These are phyloP conservation scores for Ramularia collo-cygni DNA, from an alignment of 2,329 filamentous ascomycete species.

Conservation along the genomic window DNA sequence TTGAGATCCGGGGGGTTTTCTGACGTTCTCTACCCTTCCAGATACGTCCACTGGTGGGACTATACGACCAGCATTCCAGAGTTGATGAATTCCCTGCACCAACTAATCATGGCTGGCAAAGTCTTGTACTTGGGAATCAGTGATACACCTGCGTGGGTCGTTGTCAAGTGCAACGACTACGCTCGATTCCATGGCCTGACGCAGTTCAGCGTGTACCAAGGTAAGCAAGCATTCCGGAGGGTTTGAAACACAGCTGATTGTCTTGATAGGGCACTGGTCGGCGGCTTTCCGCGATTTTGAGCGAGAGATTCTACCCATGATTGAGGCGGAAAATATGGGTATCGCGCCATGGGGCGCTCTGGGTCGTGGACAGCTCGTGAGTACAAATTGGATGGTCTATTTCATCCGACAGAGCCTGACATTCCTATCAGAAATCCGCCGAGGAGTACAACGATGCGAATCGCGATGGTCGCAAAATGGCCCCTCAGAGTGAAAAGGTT, in stretches of 20 bases:
- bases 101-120: conserved; percentile 53
- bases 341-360: conserved; percentile 51
- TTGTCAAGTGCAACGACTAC: conserved; percentile 34
- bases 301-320: conserved; percentile 44
- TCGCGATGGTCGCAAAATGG: conserved; percentile 32
- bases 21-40: too few species aligned
- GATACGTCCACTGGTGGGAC: conserved; percentile 49
- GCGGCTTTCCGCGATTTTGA: conserved; percentile 34
- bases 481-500: conserved; percentile 32
- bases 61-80: conserved; percentile 55
- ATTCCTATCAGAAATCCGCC: conserved; percentile 14
- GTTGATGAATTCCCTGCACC: conserved; percentile 62
- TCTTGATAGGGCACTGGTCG: conserved; percentile 28
- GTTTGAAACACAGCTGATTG: conserved; percentile 20
- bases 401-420: neutral
- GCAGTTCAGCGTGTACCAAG: conserved; percentile 32
- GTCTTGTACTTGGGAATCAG: conserved; percentile 62
- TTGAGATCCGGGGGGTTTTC: too few species aligned
- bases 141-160: conserved; percentile 58
- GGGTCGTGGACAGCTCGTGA: conserved; percentile 23
- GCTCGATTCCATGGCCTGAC: conserved; percentile 57
- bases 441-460: conserved; percentile 24
- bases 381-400: neutral
- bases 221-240: conserved; percentile 27
- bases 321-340: conserved; percentile 44